Conservation (phyloP, 2,329 filamentous ascomycete species). For the Neonectria magnoliae region DNA sequence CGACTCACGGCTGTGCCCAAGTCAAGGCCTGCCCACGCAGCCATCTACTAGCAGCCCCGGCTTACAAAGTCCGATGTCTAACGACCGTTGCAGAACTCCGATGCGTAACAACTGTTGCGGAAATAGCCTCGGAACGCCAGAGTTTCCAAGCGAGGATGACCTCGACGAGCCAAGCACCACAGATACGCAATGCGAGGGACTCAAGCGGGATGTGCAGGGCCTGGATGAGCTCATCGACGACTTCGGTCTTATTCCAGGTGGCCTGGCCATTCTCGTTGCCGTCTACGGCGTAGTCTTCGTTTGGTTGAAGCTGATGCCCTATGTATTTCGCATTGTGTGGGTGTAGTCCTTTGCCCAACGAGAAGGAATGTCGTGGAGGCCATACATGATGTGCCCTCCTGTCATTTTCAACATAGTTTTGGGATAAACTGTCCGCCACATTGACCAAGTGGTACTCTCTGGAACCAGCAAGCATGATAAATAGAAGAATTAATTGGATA, state of each 20-base stretch:
- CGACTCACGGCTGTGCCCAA: neutral
- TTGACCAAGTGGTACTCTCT: neutral
- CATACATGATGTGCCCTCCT: neutral
- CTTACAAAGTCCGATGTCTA: neutral
- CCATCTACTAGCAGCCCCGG: no score
- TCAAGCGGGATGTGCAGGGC: neutral
- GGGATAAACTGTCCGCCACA: neutral
- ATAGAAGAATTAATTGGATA: constrained; percentile 3
- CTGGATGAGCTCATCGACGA: neutral
- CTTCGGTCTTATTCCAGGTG: neutral
- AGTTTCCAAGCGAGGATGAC: neutral
- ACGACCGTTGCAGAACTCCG: neutral
- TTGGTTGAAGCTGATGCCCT: neutral
- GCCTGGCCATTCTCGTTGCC: neutral
- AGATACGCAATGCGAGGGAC: neutral
- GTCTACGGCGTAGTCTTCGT: neutral
- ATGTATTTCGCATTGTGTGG: neutral
- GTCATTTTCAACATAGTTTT: neutral
- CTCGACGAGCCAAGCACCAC: neutral
- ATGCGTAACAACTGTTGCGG: no score
- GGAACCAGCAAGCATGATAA: neutral
- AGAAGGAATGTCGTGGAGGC: no score
- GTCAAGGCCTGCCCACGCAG: no score
- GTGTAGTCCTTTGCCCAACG: neutral
- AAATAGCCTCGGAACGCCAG: neutral